These are phyloP conservation scores for Phytophthora brassicae DNA, from an alignment of 352 stramenopile species.

Conservation along the genomic window DNA sequence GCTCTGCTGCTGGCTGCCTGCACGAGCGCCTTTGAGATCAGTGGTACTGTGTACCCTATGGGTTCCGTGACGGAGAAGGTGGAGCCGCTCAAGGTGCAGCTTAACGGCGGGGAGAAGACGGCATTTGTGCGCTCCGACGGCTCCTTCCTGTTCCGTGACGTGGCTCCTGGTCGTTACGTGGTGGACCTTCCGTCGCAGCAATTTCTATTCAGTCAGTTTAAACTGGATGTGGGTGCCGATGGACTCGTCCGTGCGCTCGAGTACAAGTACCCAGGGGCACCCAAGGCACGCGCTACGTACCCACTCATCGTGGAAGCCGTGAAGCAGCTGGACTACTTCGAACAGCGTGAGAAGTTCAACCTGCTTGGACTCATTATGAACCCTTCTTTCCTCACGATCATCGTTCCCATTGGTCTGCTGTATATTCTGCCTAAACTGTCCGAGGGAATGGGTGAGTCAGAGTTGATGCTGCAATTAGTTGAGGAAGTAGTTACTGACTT, in stretches of 20 bases:
- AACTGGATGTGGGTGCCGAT: conserved; percentile 57
- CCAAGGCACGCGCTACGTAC: conserved; percentile 61
- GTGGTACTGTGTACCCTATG: conserved; percentile 54
- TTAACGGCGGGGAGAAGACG: conserved; percentile 75
- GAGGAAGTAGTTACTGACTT: background rate
- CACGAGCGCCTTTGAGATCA: conserved; percentile 51
- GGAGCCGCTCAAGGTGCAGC: conserved; percentile 58
- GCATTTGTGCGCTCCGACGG: conserved; percentile 66
- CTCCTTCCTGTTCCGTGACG: conserved; percentile 74
- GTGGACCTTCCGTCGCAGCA: conserved; percentile 67
- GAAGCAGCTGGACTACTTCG: conserved; percentile 80
- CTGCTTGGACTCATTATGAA: conserved; percentile 74
- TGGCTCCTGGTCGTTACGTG: conserved; percentile 70
- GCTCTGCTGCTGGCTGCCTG: conserved; percentile 37
- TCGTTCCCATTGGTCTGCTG: conserved; percentile 73
- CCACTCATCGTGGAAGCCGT: conserved; percentile 65
- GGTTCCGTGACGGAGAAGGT: conserved; percentile 58
- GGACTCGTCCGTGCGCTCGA: conserved; percentile 66
- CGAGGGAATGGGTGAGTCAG: conserved; percentile 73
- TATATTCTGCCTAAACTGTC: conserved; percentile 83
- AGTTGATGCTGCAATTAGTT: too few species aligned
- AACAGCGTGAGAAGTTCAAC: conserved; percentile 84
- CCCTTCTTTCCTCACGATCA: conserved; percentile 80
- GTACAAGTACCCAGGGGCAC: conserved; percentile 79
- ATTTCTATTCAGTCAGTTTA: conserved; percentile 79